These are phyloP conservation scores for Suillus discolor DNA, from an alignment of 768 basidiomycete genomes.

Conservation along the genomic window DNA sequence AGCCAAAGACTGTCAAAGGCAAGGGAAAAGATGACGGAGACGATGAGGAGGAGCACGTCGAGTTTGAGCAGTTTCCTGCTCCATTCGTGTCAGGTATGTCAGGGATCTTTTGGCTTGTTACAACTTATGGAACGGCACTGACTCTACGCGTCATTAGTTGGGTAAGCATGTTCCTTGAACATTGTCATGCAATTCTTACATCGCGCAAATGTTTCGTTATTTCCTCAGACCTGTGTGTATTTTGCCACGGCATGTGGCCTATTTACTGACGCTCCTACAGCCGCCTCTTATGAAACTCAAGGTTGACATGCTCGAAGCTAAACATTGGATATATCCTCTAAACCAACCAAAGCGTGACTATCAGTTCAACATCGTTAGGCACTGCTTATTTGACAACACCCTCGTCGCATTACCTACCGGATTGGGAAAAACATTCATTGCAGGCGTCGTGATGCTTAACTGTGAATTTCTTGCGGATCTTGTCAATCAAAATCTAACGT, in stretches of 20 bases:
- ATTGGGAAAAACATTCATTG: constrained; percentile 97
- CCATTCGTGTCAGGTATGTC: constrained; percentile 70
- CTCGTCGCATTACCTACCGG: constrained; percentile 95
- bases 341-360: constrained; percentile 90
- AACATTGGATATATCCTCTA: constrained; percentile 90
- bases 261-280: constrained; percentile 36
- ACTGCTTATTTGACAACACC: constrained; percentile 88
- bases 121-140: constrained; percentile 6
- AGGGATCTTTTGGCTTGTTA: neutral
- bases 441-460: constrained; percentile 95
- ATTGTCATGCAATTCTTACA: neutral
- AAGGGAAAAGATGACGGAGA: constrained; percentile 54
- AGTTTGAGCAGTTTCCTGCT: constrained; percentile 85
- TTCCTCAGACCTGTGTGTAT: constrained; percentile 35
- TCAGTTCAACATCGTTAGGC: constrained; percentile 89
- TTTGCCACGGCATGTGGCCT: neutral
- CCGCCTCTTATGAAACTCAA: constrained; percentile 76
- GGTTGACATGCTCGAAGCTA: constrained; percentile 75
- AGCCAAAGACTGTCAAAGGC: constrained; percentile 49
- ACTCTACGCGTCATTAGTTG: constrained; percentile 37
- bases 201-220: neutral
- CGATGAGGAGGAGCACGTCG: constrained; percentile 57
- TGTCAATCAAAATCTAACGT: constrained; percentile 9
- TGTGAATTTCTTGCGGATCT: constrained; percentile 50
- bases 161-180: constrained; percentile 43